Evolutionary conservation across 2,329 filamentous ascomycete genomes (phyloP).

Genomic region (Parafenestella ontariensis): DNA sequence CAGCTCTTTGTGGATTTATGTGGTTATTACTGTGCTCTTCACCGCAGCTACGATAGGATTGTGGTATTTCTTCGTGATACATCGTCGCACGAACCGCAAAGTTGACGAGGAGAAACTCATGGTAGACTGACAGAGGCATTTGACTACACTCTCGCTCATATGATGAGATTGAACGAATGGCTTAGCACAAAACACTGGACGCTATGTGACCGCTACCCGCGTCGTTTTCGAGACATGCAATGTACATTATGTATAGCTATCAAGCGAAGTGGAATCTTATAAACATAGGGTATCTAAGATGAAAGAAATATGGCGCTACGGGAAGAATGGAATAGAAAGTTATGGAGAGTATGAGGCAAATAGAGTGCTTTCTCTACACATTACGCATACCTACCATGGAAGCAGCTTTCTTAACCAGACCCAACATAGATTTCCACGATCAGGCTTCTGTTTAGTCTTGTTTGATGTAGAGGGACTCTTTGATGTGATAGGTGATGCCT

Average conservation of each 20-base stretch:
- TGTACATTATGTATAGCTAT: too few relatives aligned
- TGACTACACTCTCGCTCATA: background rate
- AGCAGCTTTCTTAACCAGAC: background rate
- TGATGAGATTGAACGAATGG: background rate
- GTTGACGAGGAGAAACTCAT: background rate
- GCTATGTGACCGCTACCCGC: too few relatives aligned
- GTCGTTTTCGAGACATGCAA: too few relatives aligned
- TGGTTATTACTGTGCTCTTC: constrained; percentile 19
- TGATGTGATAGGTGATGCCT: background rate
- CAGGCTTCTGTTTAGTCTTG: background rate
- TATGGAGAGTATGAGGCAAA: too few relatives aligned
- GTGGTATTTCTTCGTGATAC: constrained; percentile 26
- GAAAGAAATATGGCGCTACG: too few relatives aligned
- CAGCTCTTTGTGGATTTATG: constrained; percentile 25
- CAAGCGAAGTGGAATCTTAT: too few relatives aligned
- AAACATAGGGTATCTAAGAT: too few relatives aligned
- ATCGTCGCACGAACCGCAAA: background rate
- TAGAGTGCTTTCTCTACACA: background rate
- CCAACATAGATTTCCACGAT: background rate
- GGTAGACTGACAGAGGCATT: background rate
- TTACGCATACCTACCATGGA: background rate
- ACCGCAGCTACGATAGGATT: constrained; percentile 18
- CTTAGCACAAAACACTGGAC: background rate
- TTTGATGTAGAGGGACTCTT: too few relatives aligned
- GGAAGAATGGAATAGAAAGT: too few relatives aligned